Percentiles rank a stretch among this genome's conserved stretches.
Evolutionary conservation across 768 basidiomycete species (phyloP).

Genomic region (Lactarius sanguifluus): DNA sequence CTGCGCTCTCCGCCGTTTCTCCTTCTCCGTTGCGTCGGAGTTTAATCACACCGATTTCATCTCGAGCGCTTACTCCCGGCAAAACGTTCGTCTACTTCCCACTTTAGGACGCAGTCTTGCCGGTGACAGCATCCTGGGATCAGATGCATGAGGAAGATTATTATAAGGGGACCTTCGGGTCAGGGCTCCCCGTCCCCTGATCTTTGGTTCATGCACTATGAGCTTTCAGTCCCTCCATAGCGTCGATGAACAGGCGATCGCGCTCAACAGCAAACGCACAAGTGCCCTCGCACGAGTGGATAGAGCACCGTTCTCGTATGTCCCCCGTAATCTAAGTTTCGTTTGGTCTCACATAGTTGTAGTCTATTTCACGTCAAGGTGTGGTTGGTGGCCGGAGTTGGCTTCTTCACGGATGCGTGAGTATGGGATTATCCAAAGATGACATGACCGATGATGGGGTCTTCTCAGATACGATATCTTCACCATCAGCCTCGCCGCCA

Average conservation of each 20-base stretch:
- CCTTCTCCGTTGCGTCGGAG: not conserved
- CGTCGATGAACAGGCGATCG: not conserved
- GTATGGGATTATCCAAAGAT: slow-evolving; percentile 27
- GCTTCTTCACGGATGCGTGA: slow-evolving; percentile 88
- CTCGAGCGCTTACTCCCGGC: not conserved
- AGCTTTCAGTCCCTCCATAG: slow-evolving; percentile 17
- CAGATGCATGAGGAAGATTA: not conserved
- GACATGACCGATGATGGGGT: not conserved
- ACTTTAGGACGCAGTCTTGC: not conserved
- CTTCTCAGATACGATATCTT: slow-evolving; percentile 73
- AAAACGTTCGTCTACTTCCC: slow-evolving; percentile 20
- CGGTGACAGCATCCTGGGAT: slow-evolving; percentile 14
- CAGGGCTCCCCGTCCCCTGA: not conserved
- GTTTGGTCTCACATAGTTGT: not conserved
- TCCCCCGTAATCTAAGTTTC: slow-evolving; percentile 2
- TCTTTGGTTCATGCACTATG: slow-evolving; percentile 13
- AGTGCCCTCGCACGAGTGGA: slow-evolving; percentile 86
- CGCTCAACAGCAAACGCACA: slow-evolving; percentile 69
- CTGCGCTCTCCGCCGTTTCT: not conserved
- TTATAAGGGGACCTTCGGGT: slow-evolving; percentile 9
- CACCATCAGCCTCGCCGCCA: slow-evolving; percentile 81
- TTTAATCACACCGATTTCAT: not conserved
- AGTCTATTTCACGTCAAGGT: slow-evolving; percentile 54
- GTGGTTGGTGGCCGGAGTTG: slow-evolving; percentile 60
- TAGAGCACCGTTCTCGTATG: slow-evolving; percentile 81